Conservation (phyloP, 345 rosid genomes). For the rapeseed (Brassica napus) region DNA sequence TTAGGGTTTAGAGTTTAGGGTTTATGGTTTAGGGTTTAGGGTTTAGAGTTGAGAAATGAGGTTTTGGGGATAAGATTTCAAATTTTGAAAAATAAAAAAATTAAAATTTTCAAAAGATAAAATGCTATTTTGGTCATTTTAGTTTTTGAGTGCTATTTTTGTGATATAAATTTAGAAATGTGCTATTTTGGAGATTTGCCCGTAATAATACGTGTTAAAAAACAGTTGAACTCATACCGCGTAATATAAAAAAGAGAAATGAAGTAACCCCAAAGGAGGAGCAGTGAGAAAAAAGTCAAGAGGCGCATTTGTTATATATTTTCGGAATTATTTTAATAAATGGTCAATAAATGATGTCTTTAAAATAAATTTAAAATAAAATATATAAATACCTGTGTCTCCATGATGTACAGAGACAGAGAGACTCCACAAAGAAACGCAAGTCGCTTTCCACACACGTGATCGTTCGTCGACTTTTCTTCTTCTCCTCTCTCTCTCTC, state of each 20-base stretch:
- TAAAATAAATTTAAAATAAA: not conserved
- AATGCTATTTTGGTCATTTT: no score
- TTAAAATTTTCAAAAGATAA: no score
- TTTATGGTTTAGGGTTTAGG: no score
- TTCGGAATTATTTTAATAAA: not conserved
- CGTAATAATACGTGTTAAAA: slow-evolving; percentile 17
- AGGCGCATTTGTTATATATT: slow-evolving; percentile 34
- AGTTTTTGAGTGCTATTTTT: no score
- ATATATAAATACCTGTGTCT: slow-evolving; percentile 1
- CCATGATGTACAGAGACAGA: slow-evolving; percentile 26
- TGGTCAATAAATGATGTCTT: slow-evolving; percentile 11
- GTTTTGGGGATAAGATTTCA: no score
- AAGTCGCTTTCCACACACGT: slow-evolving; percentile 43
- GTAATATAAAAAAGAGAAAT: slow-evolving; percentile 3
- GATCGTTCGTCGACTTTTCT: slow-evolving; percentile 43
- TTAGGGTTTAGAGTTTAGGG: no score
- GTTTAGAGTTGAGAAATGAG: no score
- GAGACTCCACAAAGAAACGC: slow-evolving; percentile 41
- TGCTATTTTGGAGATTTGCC: no score
- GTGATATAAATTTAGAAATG: no score
- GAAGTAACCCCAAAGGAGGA: slow-evolving; percentile 23
- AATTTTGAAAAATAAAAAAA: no score
- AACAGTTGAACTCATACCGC: slow-evolving; percentile 25
- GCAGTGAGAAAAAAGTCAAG: slow-evolving; percentile 27
- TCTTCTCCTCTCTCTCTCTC: slow-evolving; percentile 6